Percentiles rank a stretch among this genome's conserved stretches.
These are phyloP conservation scores for Plasmodium reichenowi DNA, from an alignment of 169 alveolate genomes.

Conservation along the genomic window DNA sequence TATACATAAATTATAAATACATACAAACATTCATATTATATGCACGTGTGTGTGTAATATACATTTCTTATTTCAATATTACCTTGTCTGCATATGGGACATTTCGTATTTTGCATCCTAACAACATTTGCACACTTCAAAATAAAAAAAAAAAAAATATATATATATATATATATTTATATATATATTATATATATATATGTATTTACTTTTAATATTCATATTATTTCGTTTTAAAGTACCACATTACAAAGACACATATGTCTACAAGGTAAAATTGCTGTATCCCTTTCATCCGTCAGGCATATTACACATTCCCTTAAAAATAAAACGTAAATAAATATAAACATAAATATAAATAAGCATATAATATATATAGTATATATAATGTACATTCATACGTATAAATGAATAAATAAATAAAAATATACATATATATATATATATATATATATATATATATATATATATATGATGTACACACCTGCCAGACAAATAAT, in stretches of 20 bases:
- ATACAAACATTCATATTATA: neutral
- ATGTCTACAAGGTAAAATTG: conserved; percentile 87
- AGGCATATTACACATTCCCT: conserved; percentile 87
- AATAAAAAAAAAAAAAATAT: neutral
- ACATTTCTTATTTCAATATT: neutral
- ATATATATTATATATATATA: neutral
- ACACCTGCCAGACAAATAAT: conserved; percentile 54
- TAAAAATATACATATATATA: neutral
- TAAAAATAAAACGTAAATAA: neutral
- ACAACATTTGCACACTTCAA: conserved; percentile 83
- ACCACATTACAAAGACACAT: conserved; percentile 86
- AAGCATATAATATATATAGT: too few species aligned
- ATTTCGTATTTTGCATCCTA: conserved; percentile 82
- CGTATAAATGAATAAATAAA: neutral
- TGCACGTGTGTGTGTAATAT: neutral
- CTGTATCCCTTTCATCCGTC: conserved; percentile 82
- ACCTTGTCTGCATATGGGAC: conserved; percentile 86
- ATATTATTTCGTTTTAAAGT: conserved; percentile 9
- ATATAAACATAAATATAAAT: neutral
- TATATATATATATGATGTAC: neutral
- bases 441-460: conserved; percentile 6
- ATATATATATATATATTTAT: neutral
- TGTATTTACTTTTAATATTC: neutral
- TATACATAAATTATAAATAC: neutral
- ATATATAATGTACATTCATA: neutral